Evolutionary conservation across 805 yeast species (phyloP), one percentile per base, ranked within the genome.

Genomic region (Kuraishia piskuri): DNA sequence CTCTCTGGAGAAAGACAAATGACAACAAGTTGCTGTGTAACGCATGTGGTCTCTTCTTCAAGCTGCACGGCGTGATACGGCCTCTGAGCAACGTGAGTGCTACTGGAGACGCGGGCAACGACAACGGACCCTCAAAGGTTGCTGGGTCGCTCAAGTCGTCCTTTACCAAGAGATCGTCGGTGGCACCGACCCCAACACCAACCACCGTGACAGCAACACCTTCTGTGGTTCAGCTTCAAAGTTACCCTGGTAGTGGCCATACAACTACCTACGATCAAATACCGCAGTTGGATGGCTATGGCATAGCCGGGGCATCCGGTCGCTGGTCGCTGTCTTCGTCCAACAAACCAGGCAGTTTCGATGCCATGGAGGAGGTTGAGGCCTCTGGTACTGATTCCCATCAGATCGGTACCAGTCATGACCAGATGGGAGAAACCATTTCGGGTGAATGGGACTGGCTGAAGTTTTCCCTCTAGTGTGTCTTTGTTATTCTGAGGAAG

Each of bases 21-120:
- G 83, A 88, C 22, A 92, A 91, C 25, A 80, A 83, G 60, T 88
- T 90, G 40, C 77, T 91, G 46, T 91, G 97, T 66, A 91, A 91
- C 70, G 97, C 97, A 1, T 90, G 97, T 73, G 97, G 97, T 0
- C 73, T 90, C 54, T 90, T 90, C 62, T 75, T 89, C 59, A 91
- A 91, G 71, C 76, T 91, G 40, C 97, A 91, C 65, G 96, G 97
- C 45, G 70, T 64, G 19, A 65, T 66, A 17, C 60, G 71, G 53
- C 70, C 71, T n/a, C 55, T 61, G 53, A 59, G 56, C 50, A 59
- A 58, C 51, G 56, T 21, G 31, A 55, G 24, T 26, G 47, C 14
- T 17, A 22, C 46, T 37, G 48, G 45, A 10, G 52, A 37, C 49
- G 48, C 23, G 31, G 47, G 24, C 53, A 56, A 50, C 48, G 50